Percentiles rank a stretch among this genome's conserved stretches.
These are phyloP conservation scores for Penicillium sp. DNA, from an alignment of 2,329 filamentous ascomycete genomes.

Conservation along the genomic window DNA sequence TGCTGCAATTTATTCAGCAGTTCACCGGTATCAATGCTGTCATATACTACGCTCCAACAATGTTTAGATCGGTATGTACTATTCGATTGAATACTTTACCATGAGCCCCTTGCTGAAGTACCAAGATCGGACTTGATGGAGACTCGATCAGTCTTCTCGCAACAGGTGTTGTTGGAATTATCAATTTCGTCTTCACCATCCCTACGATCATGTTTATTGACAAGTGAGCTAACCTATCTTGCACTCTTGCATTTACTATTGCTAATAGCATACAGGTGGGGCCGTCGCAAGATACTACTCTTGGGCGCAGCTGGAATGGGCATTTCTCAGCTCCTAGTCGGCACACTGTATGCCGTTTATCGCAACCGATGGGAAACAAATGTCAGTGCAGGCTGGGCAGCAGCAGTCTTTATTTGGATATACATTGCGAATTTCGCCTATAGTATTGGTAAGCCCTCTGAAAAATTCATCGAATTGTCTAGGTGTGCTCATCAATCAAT, in stretches of 20 bases:
- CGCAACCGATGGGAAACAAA: slow-evolving; percentile 58
- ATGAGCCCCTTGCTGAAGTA: not conserved
- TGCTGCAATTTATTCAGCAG: slow-evolving; percentile 39
- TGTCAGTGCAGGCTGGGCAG: slow-evolving; percentile 65
- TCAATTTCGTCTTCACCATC: slow-evolving; percentile 31
- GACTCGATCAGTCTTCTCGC: slow-evolving; percentile 27
- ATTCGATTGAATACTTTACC: too few species aligned
- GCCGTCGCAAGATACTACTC: slow-evolving; percentile 31
- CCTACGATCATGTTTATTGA: slow-evolving; percentile 34
- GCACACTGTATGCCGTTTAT: slow-evolving; percentile 64
- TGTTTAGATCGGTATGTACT: slow-evolving; percentile 19
- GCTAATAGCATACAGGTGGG: slow-evolving; percentile 14
- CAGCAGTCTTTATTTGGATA: slow-evolving; percentile 60
- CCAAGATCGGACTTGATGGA: slow-evolving; percentile 25
- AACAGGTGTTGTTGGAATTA: slow-evolving; percentile 33
- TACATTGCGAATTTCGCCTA: slow-evolving; percentile 73
- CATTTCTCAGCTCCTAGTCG: slow-evolving; percentile 67
- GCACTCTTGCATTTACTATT: not conserved
- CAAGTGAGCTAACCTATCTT: not conserved
- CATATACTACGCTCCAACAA: slow-evolving; percentile 28
- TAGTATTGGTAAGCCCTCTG: slow-evolving; percentile 8
- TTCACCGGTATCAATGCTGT: slow-evolving; percentile 51
- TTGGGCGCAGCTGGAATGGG: slow-evolving; percentile 66
- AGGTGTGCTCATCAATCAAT: not conserved
- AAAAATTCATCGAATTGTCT: not conserved